Conservation (phyloP, 2,329 filamentous ascomycete species). For the Trichoderma arundinaceum region DNA sequence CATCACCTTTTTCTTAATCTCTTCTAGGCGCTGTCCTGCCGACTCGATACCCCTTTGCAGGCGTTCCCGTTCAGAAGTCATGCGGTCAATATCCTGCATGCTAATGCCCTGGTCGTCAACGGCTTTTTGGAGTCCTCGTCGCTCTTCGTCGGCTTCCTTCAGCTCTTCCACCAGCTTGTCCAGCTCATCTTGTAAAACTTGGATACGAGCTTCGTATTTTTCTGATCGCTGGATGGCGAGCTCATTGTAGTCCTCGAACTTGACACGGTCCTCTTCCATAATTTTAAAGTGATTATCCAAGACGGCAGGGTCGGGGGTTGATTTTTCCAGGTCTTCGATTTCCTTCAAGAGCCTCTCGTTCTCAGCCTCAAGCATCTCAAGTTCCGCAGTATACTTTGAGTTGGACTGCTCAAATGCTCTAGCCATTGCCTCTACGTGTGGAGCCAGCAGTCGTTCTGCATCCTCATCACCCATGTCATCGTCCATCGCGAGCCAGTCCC, state of each 20-base stretch:
- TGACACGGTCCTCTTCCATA: constrained; percentile 89
- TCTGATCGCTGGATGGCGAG: constrained; percentile 83
- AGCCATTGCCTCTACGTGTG: constrained; percentile 88
- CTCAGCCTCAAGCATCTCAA: constrained; percentile 85
- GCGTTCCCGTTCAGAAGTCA: constrained; percentile 93
- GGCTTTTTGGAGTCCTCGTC: constrained; percentile 76
- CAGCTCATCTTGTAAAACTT: constrained; percentile 84
- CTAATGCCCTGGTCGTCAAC: constrained; percentile 95
- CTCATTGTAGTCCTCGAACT: constrained; percentile 94
- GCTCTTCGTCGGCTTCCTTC: constrained; percentile 81
- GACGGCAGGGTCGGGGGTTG: constrained; percentile 79
- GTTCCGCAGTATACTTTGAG: constrained; percentile 80
- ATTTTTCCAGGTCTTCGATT: constrained; percentile 87
- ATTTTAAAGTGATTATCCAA: constrained; percentile 91
- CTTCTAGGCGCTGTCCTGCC: constrained; percentile 76
- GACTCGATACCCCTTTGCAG: constrained; percentile 87
- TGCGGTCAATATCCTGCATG: constrained; percentile 98
- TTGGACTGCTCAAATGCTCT: constrained; percentile 85
- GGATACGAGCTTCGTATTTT: constrained; percentile 82
- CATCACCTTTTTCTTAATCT: constrained; percentile 79
- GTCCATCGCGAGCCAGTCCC: constrained; percentile 91
- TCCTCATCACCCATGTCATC: constrained; percentile 88
- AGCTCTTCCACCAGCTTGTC: constrained; percentile 78
- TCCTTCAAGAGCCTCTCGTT: constrained; percentile 80
- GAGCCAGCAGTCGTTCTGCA: constrained; percentile 75